Evolutionary conservation across 78 protist genomes (phyloP).

Genomic region (Dictyostelium purpureum): DNA sequence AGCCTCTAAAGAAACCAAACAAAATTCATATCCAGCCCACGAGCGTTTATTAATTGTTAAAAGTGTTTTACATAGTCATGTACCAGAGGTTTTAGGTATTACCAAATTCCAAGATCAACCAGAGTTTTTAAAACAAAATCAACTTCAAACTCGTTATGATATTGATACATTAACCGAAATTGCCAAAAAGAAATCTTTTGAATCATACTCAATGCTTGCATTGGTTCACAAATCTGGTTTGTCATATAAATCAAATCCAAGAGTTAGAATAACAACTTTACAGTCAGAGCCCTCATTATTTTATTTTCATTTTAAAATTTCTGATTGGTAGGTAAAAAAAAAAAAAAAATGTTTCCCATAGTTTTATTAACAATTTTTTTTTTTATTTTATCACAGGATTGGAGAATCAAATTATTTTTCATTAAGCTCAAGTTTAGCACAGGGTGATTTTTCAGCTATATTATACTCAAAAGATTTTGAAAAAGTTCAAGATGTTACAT

Average conservation of each 20-base stretch:
- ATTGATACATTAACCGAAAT: conserved; percentile 23
- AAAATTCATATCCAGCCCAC: conserved; percentile 13
- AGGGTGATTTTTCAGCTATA: conserved; percentile 35
- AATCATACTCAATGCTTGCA: background rate
- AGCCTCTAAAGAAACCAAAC: conserved; percentile 35
- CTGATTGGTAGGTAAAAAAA: conserved; percentile 54
- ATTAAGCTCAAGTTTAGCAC: conserved; percentile 35
- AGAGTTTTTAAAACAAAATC: background rate
- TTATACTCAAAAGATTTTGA: background rate
- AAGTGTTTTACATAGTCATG: conserved; percentile 37
- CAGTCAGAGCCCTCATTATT: conserved; percentile 17
- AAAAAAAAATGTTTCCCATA: too few species aligned
- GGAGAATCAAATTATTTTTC: conserved; percentile 28
- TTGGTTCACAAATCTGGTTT: conserved; percentile 31
- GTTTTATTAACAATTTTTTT: background rate
- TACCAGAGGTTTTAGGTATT: conserved; percentile 36
- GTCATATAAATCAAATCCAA: conserved; percentile 14
- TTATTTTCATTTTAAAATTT: conserved; percentile 31
- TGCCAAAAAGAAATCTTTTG: conserved; percentile 25
- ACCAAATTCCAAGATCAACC: background rate
- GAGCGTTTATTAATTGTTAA: conserved; percentile 7
- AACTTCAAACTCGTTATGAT: background rate
- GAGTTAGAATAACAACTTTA: conserved; percentile 20
- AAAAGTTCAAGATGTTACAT: conserved; percentile 6
- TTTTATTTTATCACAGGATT: background rate